A percentile compares a stretch with the other conserved stretches of the same genome.
Evolutionary conservation across 768 basidiomycete species (phyloP).

Genomic region (Serendipita sp.): DNA sequence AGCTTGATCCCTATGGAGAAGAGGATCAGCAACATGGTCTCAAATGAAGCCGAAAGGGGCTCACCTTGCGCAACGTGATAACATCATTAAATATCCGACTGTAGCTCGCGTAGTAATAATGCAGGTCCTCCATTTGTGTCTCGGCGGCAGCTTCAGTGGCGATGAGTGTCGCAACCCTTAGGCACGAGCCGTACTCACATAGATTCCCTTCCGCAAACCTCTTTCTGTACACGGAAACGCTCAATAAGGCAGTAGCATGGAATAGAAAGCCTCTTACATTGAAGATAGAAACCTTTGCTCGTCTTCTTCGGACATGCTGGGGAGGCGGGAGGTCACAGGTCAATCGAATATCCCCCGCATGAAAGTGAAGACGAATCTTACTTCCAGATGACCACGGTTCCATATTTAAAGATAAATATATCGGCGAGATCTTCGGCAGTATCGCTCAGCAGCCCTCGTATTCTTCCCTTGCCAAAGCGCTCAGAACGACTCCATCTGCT

Average conservation of each 20-base stretch:
- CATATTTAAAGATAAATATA: slow-evolving; percentile 87
- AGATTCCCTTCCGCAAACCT: slow-evolving; percentile 88
- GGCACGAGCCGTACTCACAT: slow-evolving; percentile 26
- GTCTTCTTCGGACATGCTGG: slow-evolving; percentile 75
- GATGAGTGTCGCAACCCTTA: not conserved
- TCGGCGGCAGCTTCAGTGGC: slow-evolving; percentile 54
- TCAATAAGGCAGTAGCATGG: not conserved
- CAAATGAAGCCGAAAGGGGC: not conserved
- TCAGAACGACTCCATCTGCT: slow-evolving; percentile 49
- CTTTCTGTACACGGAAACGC: slow-evolving; percentile 34
- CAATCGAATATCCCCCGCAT: no score
- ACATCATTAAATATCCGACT: slow-evolving; percentile 99
- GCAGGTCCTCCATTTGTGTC: slow-evolving; percentile 91
- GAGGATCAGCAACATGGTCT: slow-evolving; percentile 24
- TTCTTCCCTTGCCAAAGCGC: slow-evolving; percentile 22
- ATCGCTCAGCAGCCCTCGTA: slow-evolving; percentile 11
- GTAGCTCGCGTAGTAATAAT: slow-evolving; percentile 94
- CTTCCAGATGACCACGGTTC: slow-evolving; percentile 89
- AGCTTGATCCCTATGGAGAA: slow-evolving; percentile 81
- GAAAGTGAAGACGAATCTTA: no score
- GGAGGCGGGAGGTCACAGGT: no score
- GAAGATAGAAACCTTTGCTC: slow-evolving; percentile 82
- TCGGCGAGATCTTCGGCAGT: slow-evolving; percentile 48
- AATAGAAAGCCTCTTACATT: slow-evolving; percentile 40
- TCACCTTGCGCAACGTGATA: slow-evolving; percentile 34